Evolutionary conservation across 176 grass and related monocot genomes (phyloP).

Genomic region (Carex pumila): DNA sequence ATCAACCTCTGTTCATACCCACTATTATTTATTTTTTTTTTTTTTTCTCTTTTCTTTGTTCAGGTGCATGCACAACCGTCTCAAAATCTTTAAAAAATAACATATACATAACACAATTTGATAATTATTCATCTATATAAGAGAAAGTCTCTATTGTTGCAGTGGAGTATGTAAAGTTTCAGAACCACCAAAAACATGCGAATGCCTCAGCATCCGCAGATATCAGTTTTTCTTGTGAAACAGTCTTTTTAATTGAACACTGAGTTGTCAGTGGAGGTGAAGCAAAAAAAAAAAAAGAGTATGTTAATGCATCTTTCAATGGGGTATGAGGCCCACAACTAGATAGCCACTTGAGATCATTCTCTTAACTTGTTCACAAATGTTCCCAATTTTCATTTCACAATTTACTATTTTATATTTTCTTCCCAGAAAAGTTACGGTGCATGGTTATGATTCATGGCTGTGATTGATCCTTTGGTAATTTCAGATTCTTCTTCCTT

Average conservation of each 20-base stretch:
- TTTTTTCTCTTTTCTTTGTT: neutral
- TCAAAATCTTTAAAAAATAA: neutral
- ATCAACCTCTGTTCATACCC: neutral
- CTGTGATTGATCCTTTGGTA: no score
- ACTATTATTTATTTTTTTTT: neutral
- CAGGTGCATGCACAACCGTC: neutral
- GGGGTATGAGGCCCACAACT: no score
- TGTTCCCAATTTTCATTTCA: no score
- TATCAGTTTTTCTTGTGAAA: neutral
- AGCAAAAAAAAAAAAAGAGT: neutral
- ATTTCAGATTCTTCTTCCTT: no score
- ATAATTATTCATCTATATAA: neutral
- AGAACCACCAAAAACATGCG: neutral
- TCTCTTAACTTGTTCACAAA: neutral
- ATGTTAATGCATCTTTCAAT: no score
- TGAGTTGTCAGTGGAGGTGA: neutral
- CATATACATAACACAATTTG: neutral
- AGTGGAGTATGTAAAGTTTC: neutral
- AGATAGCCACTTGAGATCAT: neutral
- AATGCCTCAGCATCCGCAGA: neutral
- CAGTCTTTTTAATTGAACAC: neutral
- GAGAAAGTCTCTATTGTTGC: neutral
- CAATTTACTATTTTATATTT: no score
- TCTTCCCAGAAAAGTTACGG: no score
- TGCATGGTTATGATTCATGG: no score